Base-by-base conservation (phyloP, 352 stramenopile species). In the Phytophthora sp. region DNA sequence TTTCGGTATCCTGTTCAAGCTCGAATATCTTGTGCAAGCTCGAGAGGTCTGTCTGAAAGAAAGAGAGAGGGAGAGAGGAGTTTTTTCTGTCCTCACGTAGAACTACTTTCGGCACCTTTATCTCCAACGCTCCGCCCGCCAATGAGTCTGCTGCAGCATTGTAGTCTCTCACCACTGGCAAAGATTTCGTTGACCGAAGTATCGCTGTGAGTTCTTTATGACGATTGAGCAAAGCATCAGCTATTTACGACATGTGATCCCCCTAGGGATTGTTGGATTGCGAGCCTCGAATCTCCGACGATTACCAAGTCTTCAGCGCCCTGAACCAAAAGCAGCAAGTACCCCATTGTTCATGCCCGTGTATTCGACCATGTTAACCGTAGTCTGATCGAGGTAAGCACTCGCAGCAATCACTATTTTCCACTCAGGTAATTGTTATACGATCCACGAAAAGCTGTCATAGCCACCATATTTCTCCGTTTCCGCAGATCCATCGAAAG, bases 341-440 rank as follows among this genome's bases (percentile, higher is more conserved):
- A 41, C 35, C 35, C 35, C 35, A 16, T 18, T 18, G 15, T 21
- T 41, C 35, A 49, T 49, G 7, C 41, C 41, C 1, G 20, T 31
- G 12, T 74, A 78, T 11, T 78, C 70, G 12, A 59, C 65, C 9
- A 69, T 36, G 15, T 74, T 73, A 0, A 73, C 69, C 2, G 59
- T 70, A 0, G 63, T 62, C 0, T 31, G 18, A 7, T 45, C n/a
- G 7, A 73, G 63, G 13, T 47, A 57, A 18, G 53, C 29, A 15
- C 44, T 57, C 39, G 59, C 36, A 15, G 57, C 62, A 13, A 33
- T 42, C 18, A 62, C 52, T 33, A 76, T 66, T 2, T 23, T 24
- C 38, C 57, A 76, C 20, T 23, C 18, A 4, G 38, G 38, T 45
- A 45, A 18, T 1, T 2, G 16, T 18, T 18, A 45, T 9, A 45